These are phyloP conservation scores for Penicillium verhagenii DNA, from an alignment of 495 filamentous ascomycete genomes.

Conservation along the genomic window DNA sequence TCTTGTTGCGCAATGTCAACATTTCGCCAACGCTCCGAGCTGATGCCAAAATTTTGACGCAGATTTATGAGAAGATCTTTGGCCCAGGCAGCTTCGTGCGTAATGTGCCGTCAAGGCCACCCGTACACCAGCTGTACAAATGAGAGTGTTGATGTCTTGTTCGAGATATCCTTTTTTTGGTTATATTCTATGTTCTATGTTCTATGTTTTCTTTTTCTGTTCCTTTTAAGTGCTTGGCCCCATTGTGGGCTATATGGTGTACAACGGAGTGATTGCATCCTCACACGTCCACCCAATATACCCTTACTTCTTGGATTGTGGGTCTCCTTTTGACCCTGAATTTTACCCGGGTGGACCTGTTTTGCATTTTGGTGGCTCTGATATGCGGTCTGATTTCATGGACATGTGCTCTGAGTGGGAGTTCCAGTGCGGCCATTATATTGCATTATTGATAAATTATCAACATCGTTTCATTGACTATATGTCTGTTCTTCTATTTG, in stretches of 20 bases:
- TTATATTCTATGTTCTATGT: conserved; percentile 3
- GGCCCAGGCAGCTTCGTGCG: conserved; percentile 12
- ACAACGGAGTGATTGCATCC: neutral
- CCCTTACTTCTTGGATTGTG: neutral
- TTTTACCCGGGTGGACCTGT: neutral
- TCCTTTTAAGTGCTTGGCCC: neutral
- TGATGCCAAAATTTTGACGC: conserved; percentile 66
- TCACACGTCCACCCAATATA: neutral
- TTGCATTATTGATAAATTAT: conserved; percentile 4
- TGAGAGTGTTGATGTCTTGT: neutral
- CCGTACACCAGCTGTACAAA: neutral
- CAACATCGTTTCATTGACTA: neutral
- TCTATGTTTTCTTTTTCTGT: neutral
- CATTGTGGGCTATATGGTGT: neutral
- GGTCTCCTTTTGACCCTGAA: neutral
- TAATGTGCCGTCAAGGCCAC: conserved; percentile 20
- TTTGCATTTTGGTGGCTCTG: conserved; percentile 14
- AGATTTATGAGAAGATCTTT: conserved; percentile 56
- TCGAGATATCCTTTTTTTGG: conserved; percentile 10
- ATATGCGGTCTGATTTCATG: neutral
- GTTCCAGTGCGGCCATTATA: conserved; percentile 3
- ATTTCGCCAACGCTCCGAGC: conserved; percentile 65
- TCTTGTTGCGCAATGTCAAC: conserved; percentile 60
- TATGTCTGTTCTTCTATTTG: neutral
- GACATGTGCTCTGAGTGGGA: neutral